Evolutionary conservation across 2,329 filamentous ascomycete species (phyloP), one percentile per base, ranked within the genome.

Genomic region (Colletotrichum sidae): DNA sequence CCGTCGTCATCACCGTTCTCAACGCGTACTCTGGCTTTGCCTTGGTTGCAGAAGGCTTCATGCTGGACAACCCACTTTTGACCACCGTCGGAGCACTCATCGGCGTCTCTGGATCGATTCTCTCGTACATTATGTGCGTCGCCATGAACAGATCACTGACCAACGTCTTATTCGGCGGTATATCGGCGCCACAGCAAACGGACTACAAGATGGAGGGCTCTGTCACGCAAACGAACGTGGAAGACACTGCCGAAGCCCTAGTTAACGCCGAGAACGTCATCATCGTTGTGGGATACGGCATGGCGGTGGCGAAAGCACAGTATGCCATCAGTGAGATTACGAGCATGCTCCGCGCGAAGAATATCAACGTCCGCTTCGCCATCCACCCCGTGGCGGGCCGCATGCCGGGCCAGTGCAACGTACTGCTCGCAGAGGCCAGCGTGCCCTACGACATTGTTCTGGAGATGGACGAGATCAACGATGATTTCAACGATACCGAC

Each of bases 391-490:
- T 97, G 35, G 94, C 94, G 0, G 94, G 94, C 10, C 88, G 94
- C 38, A 97, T 97, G 94, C 94, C 94, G 0, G 94, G 94, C 0
- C 94, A 97, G 78, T 97, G 93, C 80, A 97, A 97, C 73, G 93
- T 97, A 4, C 83, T 97, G 2, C 87, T 97, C 12, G 94, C 94
- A 0, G 94, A 97, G 77, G 94, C 94, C 1, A 90, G 87, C 39
- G 94, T 97, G 37, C 93, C 93, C 3, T 97, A 97, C 72, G 94
- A 97, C 71, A 95, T 97, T 60, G 93, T 97, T 35, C 84, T 96
- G 50, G 93, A 97, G 79, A 97, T 97, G 93, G 94, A 97, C 71
- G 94, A 97, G 81, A 96, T 97, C 80, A 97, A 97, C 76, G 93
- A 96, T 68, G 93, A 97, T 72, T 97, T 97, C 76, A 78, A 84